Evolutionary conservation across 345 rosid genomes (phyloP), one percentile per base, ranked within the genome.

Genomic region (Combretum micranthum): DNA sequence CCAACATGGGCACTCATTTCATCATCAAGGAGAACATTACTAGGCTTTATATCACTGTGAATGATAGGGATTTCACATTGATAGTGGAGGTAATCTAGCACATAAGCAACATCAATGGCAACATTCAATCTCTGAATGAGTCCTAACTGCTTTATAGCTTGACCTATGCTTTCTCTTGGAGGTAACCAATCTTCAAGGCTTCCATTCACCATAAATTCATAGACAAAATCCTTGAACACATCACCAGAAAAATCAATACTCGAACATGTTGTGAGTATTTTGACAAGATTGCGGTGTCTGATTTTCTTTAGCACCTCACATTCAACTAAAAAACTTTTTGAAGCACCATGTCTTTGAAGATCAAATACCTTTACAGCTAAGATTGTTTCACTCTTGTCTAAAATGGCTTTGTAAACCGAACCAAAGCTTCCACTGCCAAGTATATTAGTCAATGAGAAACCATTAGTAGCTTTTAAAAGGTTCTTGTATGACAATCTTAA

Each of bases 221-320:
- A 57, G 16, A 57, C 15, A 15, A 46, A 18, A 46, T 52, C 61
- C 52, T 57, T 46, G 61, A 57, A 57, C 23, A 45, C 61, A 15
- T 57, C 25, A 15, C 61, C 61, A 25, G 3, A 23, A 20, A 8
- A 25, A 46, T 46, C 52, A 26, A 47, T 46, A 8, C 61, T 12
- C 3, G 61, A 57, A 15, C 61, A 57, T 10, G 23, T 43, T 0
- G 52, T 46, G 51, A 57, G 4, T 46, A 46, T 26, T 47, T 23
- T 57, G 20, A 57, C 61, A 22, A 59, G 52, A n/a, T 59, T 59
- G 17, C 53, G 20, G 48, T 58, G 62, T 42, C 62, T 58, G 20
- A 53, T 25, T 17, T 32, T 53, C 57, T 53, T 53, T 2, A 53
- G 57, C 2, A 53, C 42, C 11, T 53, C 20, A 12, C 62, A 58